These are phyloP conservation scores for Tagetes patula DNA, from an alignment of 129 eudicot species.

Conservation along the genomic window DNA sequence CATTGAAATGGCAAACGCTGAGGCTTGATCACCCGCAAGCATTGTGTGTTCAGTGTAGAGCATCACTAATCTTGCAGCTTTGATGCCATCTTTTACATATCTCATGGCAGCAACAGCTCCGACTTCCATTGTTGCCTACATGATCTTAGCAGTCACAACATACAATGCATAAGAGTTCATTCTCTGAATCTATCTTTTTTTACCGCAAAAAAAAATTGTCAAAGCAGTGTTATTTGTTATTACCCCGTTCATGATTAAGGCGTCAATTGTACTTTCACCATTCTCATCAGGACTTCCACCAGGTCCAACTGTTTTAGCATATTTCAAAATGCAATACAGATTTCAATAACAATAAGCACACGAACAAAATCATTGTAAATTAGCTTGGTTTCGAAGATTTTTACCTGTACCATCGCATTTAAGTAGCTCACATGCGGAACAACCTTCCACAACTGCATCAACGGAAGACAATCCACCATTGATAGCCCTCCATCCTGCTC, in stretches of 20 bases:
- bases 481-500: constrained; percentile 74
- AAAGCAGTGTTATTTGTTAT: constrained; percentile 19
- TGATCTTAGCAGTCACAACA: constrained; percentile 54
- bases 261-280: constrained; percentile 89
- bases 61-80: constrained; percentile 90
- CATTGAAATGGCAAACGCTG: constrained; percentile 89
- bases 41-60: constrained; percentile 79
- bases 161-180: constrained; percentile 1
- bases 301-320: constrained; percentile 76
- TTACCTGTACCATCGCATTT: constrained; percentile 88
- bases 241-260: constrained; percentile 96
- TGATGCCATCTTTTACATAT: constrained; percentile 78
- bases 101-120: constrained; percentile 98
- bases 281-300: constrained; percentile 99
- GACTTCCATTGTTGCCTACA: constrained; percentile 96
- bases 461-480: constrained; percentile 62
- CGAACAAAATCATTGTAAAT: not conserved
- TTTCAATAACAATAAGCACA: not conserved
- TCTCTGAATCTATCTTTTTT: not conserved
- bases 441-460: constrained; percentile 87
- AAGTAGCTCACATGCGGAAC: constrained; percentile 77
- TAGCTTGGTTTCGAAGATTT: constrained; percentile 9
- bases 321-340: not conserved
- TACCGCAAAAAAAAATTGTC: too few species aligned
- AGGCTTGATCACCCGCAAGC: constrained; percentile 95